These are phyloP conservation scores for Leptomonas pyrrhocoris DNA, from an alignment of 208 protist genomes.

Conservation along the genomic window DNA sequence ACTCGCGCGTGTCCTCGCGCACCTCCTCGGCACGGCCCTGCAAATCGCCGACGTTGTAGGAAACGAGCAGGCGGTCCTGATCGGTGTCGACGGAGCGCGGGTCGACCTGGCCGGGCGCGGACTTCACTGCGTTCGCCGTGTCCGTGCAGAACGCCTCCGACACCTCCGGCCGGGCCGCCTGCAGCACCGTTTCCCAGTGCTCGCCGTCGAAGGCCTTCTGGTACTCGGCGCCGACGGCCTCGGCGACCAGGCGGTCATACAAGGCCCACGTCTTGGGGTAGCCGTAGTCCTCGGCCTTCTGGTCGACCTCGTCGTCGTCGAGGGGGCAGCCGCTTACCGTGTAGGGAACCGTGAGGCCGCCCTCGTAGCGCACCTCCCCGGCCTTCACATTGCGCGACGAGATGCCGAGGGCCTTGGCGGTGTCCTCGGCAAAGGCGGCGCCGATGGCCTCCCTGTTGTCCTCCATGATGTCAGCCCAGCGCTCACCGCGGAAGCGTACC, in stretches of 20 bases:
- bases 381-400: constrained; percentile 35
- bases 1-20: constrained; percentile 30
- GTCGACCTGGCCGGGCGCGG: constrained; percentile 31
- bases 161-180: constrained; percentile 33
- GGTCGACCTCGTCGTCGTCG: constrained; percentile 47
- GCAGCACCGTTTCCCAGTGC: constrained; percentile 54
- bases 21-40: constrained; percentile 27
- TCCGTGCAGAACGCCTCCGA: constrained; percentile 58
- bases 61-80: constrained; percentile 45
- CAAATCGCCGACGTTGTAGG: constrained; percentile 45
- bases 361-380: constrained; percentile 43
- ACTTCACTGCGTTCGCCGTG: constrained; percentile 40
- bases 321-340: constrained; percentile 31
- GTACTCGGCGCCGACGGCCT: constrained; percentile 39
- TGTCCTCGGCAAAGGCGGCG: constrained; percentile 48
- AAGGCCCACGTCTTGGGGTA: constrained; percentile 62
- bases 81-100: constrained; percentile 42
- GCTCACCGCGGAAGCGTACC: constrained; percentile 49
- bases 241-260: constrained; percentile 48
- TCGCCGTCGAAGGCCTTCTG: constrained; percentile 56
- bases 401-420: constrained; percentile 40
- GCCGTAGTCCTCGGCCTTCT: constrained; percentile 40
- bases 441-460: constrained; percentile 34
- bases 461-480: constrained; percentile 42
- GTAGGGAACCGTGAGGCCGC: constrained; percentile 56